A percentile compares a stretch with the other conserved stretches of the same genome.
phyloP scores from a whole-genome alignment of 2,329 filamentous ascomycete genomes.

The Fusarium xylarioides region DNA sequence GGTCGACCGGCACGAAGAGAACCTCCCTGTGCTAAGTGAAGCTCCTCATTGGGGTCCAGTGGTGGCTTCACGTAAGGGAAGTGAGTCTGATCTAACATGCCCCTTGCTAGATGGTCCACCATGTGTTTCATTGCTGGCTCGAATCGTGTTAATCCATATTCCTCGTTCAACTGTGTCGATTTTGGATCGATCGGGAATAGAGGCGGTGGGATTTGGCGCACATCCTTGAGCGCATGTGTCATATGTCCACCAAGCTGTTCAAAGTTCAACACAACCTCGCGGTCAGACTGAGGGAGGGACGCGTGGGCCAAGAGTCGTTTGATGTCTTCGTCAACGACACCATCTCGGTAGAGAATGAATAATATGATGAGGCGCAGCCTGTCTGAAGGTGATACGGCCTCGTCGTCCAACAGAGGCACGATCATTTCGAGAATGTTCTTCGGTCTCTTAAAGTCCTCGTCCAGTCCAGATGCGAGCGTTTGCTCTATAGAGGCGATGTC shows the following conservation, averaged over 20 bases:
- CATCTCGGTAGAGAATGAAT: conserved; percentile 87
- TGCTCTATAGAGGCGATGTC: conserved; percentile 92
- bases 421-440: conserved; percentile 89
- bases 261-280: conserved; percentile 78
- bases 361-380: conserved; percentile 85
- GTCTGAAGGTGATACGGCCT: conserved; percentile 75
- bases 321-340: conserved; percentile 84
- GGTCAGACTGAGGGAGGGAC: conserved; percentile 77
- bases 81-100: conserved; percentile 69
- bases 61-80: conserved; percentile 82
- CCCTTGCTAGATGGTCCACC: conserved; percentile 77
- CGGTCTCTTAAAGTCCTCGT: conserved; percentile 90
- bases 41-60: conserved; percentile 68
- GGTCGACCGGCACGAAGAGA: conserved; percentile 92
- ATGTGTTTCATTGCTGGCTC: conserved; percentile 84
- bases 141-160: conserved; percentile 87
- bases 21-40: conserved; percentile 66
- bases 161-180: conserved; percentile 68
- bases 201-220: conserved; percentile 69
- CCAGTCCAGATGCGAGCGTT: conserved; percentile 87
- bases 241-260: conserved; percentile 82
- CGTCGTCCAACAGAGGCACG: conserved; percentile 87
- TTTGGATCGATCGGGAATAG: conserved; percentile 76
- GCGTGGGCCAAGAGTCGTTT: conserved; percentile 86
- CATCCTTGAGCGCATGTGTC: conserved; percentile 77